These are phyloP conservation scores for Cucurbitaria berberidis DNA, from an alignment of 2,329 filamentous ascomycete species.

Conservation along the genomic window DNA sequence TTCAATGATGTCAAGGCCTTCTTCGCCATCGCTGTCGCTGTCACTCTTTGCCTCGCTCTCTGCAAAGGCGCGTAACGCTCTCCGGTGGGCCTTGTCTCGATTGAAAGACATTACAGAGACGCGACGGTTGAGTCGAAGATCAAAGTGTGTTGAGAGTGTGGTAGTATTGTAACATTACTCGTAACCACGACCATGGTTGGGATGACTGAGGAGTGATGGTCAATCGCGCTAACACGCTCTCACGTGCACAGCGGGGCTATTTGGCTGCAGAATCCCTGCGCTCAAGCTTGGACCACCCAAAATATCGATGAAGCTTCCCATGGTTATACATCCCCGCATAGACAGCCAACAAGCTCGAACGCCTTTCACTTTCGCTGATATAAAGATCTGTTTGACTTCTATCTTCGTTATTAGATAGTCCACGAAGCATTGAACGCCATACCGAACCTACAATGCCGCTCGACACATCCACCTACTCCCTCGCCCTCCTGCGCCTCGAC, in stretches of 20 bases:
- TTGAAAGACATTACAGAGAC: conserved; percentile 22
- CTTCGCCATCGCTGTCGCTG: conserved; percentile 46
- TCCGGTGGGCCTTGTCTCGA: conserved; percentile 19
- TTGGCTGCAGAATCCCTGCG: conserved; percentile 12
- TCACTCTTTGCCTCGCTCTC: conserved; percentile 34
- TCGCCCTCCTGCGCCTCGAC: conserved; percentile 71
- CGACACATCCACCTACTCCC: conserved; percentile 88
- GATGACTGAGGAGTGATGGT: not conserved
- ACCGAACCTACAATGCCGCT: conserved; percentile 80
- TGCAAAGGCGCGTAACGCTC: conserved; percentile 29
- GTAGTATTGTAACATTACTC: too few species aligned
- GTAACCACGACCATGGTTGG: not conserved
- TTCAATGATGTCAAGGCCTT: conserved; percentile 52
- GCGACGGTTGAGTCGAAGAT: not conserved
- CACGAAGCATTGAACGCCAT: too few species aligned
- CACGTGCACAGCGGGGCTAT: conserved; percentile 37
- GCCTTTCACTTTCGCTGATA: not conserved
- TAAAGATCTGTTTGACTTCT: too few species aligned
- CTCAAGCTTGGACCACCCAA: conserved; percentile 19
- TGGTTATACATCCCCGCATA: conserved; percentile 2
- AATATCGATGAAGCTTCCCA: conserved; percentile 11
- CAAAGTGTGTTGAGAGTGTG: not conserved
- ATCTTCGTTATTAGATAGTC: too few species aligned
- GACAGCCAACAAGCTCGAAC: not conserved
- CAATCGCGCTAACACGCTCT: conserved; percentile 31